Percentiles rank a stretch among this genome's conserved stretches.
Evolutionary conservation across 805 yeast genomes (phyloP).

Genomic region (Kluyveromyces dobzhanskii): DNA sequence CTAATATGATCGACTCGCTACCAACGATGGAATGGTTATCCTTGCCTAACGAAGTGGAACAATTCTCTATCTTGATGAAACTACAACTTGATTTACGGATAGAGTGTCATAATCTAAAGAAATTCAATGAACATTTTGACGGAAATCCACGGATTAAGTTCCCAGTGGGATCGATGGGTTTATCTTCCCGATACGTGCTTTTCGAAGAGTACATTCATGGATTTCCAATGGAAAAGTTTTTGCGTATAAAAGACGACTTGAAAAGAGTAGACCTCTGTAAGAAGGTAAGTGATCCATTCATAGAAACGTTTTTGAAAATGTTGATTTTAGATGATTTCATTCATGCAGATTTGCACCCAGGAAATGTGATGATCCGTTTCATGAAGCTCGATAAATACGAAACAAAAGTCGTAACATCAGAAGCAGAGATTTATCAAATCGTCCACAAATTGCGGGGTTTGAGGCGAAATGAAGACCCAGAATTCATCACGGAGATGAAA

Average conservation of each 20-base stretch:
- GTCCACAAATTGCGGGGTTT: slow-evolving; percentile 13
- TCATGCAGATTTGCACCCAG: slow-evolving; percentile 96
- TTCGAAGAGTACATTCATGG: slow-evolving; percentile 85
- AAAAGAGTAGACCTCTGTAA: slow-evolving; percentile 42
- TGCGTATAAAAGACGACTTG: slow-evolving; percentile 35
- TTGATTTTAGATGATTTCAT: slow-evolving; percentile 85
- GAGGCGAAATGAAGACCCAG: slow-evolving; percentile 11
- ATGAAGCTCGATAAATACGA: slow-evolving; percentile 37
- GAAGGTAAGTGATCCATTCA: slow-evolving; percentile 67
- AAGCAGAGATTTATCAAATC: slow-evolving; percentile 16
- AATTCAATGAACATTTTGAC: slow-evolving; percentile 63
- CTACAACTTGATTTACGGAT: slow-evolving; percentile 83
- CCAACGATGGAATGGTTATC: slow-evolving; percentile 99
- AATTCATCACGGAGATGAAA: slow-evolving; percentile 36
- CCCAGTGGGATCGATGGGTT: slow-evolving; percentile 64
- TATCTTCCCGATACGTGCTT: slow-evolving; percentile 61
- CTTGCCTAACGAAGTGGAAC: slow-evolving; percentile 87
- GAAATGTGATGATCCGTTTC: slow-evolving; percentile 77
- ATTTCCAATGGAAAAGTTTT: slow-evolving; percentile 65
- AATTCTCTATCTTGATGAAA: slow-evolving; percentile 78
- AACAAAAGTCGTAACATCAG: slow-evolving; percentile 23
- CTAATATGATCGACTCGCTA: slow-evolving; percentile 53
- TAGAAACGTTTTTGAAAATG: slow-evolving; percentile 91
- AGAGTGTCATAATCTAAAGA: slow-evolving; percentile 72
- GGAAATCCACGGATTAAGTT: slow-evolving; percentile 56